Evolutionary conservation across 805 yeast genomes (phyloP), one percentile per base, ranked within the genome.

Genomic region (Yamadazyma akitaensis): DNA sequence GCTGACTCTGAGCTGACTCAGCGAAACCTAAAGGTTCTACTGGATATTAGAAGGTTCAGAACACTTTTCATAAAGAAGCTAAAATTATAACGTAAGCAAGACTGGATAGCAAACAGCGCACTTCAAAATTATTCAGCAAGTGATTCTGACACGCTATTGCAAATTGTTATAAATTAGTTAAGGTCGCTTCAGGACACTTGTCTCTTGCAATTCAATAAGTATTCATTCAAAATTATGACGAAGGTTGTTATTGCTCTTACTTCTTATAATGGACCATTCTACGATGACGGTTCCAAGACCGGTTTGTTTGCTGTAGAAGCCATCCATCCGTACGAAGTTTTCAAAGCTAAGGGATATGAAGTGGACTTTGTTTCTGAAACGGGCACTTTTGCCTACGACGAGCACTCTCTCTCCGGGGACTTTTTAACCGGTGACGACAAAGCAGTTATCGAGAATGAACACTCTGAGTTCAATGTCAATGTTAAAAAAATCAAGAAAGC

Each of bases 301-400:
- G 88, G 88, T 33, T 65, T 80, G 24, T 84, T 71, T 65, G 73
- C 72, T 54, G 63, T 72, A 16, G 88, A 82, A 63, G 87, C 80
- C 12, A 58, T 73, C 33, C 85, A 84, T 56, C 86, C 88, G 38
- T 82, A 62, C 62, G 59, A 74, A 42, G 73, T 61, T 5, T 79
- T 78, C 62, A 61, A 49, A 21, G 59, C 70, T 39, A 65, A 75
- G 28, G 84, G 84, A 4, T 75, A 58, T 51, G 79, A 77, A 21
- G 80, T 83, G 19, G 76, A 72, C 42, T 68, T 82, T 49, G 81
- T 73, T 17, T 79, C 85, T 6, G 87, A 82, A 57, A 74, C 72
- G 28, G 88, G 88, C 18, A 61, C 65, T 3, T 77, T 56, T 49
- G 84, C 81, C n/a, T 62, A 73, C 54, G 88, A 83, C 57, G 81